Conservation (phyloP, 2,329 filamentous ascomycete species). For the Sclerotinia trifoliorum region DNA sequence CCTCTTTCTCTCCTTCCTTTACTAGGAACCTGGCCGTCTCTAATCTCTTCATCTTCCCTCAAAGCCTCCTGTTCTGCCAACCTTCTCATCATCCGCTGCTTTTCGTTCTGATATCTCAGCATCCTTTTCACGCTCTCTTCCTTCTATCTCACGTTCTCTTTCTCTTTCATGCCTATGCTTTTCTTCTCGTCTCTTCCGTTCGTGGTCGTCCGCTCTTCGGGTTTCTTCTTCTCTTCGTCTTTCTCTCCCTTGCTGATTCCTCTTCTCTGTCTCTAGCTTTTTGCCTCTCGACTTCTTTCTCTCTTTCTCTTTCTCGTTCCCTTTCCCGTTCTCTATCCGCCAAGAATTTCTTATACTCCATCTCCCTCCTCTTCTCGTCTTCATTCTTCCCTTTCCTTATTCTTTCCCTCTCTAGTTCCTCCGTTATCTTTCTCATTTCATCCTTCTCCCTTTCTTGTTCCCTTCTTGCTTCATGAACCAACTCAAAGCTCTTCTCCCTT, state of each 20-base stretch:
- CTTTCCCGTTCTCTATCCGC: not conserved
- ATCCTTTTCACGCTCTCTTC: constrained; percentile 7
- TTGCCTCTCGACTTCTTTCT: constrained; percentile 1
- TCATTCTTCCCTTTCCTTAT: constrained; percentile 1
- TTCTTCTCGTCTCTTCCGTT: not conserved
- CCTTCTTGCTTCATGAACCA: constrained; percentile 7
- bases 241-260: not conserved
- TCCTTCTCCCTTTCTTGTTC: constrained; percentile 9
- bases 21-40: constrained; percentile 35
- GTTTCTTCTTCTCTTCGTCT: not conserved
- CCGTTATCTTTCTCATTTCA: not conserved
- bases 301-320: constrained; percentile 6
- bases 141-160: not conserved
- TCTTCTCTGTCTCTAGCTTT: constrained; percentile 6
- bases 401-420: constrained; percentile 18
- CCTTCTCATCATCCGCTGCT: constrained; percentile 22
- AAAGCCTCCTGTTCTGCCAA: constrained; percentile 27
- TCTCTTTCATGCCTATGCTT: constrained; percentile 10
- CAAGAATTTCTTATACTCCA: not conserved
- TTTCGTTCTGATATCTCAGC: constrained; percentile 21
- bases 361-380: not conserved
- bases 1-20: constrained; percentile 20
- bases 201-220: constrained; percentile 2
- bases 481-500: not conserved
- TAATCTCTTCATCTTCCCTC: constrained; percentile 37